phyloP scores from a whole-genome alignment of 352 stramenopile genomes.

The Phytopythium oedochilum region DNA sequence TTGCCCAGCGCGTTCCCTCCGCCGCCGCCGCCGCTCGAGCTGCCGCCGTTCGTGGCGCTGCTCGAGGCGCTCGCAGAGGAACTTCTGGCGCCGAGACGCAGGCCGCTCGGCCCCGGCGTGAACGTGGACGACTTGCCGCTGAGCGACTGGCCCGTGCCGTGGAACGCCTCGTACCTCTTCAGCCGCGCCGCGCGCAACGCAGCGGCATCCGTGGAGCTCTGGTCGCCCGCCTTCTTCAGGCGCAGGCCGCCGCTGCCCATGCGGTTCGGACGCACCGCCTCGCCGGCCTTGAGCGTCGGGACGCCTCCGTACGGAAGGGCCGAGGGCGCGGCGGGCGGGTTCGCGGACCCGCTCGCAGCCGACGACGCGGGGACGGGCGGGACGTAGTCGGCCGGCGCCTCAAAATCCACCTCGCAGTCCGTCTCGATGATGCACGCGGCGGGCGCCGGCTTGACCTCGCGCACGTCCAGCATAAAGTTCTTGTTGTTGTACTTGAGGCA shows the following conservation, averaged over 20 bases:
- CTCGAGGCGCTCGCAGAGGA: constrained; percentile 1
- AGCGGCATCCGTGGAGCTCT: constrained; percentile 49
- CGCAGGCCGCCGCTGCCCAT: constrained; percentile 50
- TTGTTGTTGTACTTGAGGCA: constrained; percentile 99
- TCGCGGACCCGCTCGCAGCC: constrained; percentile 4
- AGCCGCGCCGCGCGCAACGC: constrained; percentile 68
- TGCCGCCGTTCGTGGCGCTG: constrained; percentile 7
- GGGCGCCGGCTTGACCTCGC: constrained; percentile 94
- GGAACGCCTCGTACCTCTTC: constrained; percentile 80
- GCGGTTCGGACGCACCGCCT: constrained; percentile 21
- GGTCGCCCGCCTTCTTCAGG: constrained; percentile 64
- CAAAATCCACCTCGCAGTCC: constrained; percentile 99
- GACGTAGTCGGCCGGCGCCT: constrained; percentile 89
- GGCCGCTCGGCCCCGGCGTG: constrained; percentile 8
- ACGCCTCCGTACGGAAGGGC: constrained; percentile 66
- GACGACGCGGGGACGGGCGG: constrained; percentile 29
- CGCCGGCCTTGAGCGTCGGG: constrained; percentile 52
- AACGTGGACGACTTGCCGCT: constrained; percentile 47
- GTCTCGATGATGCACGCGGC: constrained; percentile 99
- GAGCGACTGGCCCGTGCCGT: constrained; percentile 73
- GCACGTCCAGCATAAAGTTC: constrained; percentile 98
- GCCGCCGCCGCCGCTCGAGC: background rate
- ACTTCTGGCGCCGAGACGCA: constrained; percentile 15
- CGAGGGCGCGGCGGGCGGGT: constrained; percentile 31
- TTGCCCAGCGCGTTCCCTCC: constrained; percentile 14